A percentile compares a stretch with the other conserved stretches of the same genome.
These are phyloP conservation scores for Dendrobium officinale DNA, from an alignment of 106 monocot genomes.

Conservation along the genomic window DNA sequence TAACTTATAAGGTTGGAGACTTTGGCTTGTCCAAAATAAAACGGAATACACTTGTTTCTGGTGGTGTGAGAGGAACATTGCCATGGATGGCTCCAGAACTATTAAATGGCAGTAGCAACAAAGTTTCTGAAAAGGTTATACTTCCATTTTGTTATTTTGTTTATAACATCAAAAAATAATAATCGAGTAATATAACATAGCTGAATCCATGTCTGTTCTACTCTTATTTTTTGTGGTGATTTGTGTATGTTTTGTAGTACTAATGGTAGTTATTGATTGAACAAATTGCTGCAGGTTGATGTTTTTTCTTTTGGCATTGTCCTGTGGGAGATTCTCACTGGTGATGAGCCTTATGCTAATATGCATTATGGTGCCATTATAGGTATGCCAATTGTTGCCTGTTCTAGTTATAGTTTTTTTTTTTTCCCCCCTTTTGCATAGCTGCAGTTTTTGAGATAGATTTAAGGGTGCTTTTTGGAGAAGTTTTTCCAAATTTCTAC, in stretches of 20 bases:
- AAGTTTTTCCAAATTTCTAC: no score
- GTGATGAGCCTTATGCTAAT: slow-evolving; percentile 85
- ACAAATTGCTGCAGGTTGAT: slow-evolving; percentile 58
- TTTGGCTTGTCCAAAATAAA: slow-evolving; percentile 95
- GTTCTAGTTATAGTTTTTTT: neutral
- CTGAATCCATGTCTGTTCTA: neutral
- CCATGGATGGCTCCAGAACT: slow-evolving; percentile 98
- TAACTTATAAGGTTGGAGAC: slow-evolving; percentile 57
- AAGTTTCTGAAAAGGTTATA: slow-evolving; percentile 88
- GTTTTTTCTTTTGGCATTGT: slow-evolving; percentile 94
- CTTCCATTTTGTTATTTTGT: neutral
- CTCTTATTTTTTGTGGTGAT: no score
- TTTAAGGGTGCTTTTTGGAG: no score
- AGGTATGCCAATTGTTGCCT: slow-evolving; percentile 37
- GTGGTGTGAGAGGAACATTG: slow-evolving; percentile 91
- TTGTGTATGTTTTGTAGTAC: neutral
- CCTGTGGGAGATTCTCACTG: slow-evolving; percentile 99
- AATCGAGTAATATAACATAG: neutral
- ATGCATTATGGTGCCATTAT: slow-evolving; percentile 98
- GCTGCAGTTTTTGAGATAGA: no score
- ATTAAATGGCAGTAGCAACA: slow-evolving; percentile 63
- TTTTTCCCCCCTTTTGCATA: no score
- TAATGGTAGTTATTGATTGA: neutral
- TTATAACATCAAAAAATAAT: neutral
- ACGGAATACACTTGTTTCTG: slow-evolving; percentile 82